Conservation (phyloP, 352 stramenopile species). For the Phytophthora quininea region DNA sequence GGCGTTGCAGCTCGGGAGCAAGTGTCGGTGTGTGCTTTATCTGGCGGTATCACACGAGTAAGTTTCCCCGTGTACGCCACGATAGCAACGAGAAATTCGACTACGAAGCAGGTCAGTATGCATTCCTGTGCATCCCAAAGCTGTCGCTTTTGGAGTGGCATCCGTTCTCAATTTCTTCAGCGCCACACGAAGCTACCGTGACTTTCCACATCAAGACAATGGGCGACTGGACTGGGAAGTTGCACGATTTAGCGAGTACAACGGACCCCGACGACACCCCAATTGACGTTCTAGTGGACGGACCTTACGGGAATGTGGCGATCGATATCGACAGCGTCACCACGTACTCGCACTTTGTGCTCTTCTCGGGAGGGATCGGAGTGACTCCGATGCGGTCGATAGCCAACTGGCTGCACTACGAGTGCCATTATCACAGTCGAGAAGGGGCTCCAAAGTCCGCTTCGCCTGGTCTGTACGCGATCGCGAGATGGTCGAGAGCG, state of each 20-base stretch:
- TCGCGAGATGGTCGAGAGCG: constrained; percentile 32
- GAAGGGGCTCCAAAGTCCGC: constrained; percentile 12
- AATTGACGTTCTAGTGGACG: constrained; percentile 43
- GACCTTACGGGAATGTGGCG: constrained; percentile 40
- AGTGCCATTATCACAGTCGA: constrained; percentile 2
- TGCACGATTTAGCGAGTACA: constrained; percentile 19
- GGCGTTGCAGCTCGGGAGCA: not conserved
- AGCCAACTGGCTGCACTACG: constrained; percentile 27
- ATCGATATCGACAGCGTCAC: constrained; percentile 8
- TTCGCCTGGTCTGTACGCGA: constrained; percentile 51
- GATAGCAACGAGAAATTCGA: constrained; percentile 35
- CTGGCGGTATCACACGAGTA: constrained; percentile 4
- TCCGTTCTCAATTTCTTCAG: constrained; percentile 82
- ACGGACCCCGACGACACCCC: not conserved
- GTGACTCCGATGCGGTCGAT: constrained; percentile 22
- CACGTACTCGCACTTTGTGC: constrained; percentile 13
- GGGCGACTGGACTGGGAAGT: constrained; percentile 59
- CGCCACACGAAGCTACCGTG: constrained; percentile 56
- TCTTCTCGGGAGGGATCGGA: constrained; percentile 19
- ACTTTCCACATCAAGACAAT: constrained; percentile 59
- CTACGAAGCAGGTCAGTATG: constrained; percentile 31
- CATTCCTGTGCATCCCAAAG: constrained; percentile 49
- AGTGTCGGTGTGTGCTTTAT: not conserved
- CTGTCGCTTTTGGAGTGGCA: constrained; percentile 76
- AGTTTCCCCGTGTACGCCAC: constrained; percentile 21